These are phyloP conservation scores for Pythium insidiosum DNA, from an alignment of 352 stramenopile genomes.

Conservation along the genomic window DNA sequence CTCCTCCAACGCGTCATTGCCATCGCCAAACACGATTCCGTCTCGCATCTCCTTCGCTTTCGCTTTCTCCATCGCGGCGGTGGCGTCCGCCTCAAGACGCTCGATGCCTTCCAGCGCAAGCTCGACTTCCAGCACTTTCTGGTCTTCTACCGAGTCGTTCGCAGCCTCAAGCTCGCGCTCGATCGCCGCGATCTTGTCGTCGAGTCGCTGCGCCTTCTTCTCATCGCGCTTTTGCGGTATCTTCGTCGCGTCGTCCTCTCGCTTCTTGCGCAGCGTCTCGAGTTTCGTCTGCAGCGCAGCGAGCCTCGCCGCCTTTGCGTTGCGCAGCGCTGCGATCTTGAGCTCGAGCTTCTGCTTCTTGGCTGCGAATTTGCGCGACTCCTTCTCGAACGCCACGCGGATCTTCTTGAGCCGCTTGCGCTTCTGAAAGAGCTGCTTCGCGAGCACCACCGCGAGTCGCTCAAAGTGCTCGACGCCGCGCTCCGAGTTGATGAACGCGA, in stretches of 20 bases:
- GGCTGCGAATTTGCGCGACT: slow-evolving; percentile 12
- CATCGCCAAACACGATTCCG: background rate
- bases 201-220: slow-evolving; percentile 11
- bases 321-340: slow-evolving; percentile 30
- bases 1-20: too few species aligned
- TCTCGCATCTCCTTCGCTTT: slow-evolving; percentile 18
- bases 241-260: slow-evolving; percentile 13
- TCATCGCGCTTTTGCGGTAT: slow-evolving; percentile 12
- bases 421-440: slow-evolving; percentile 17
- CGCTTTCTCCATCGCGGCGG: slow-evolving; percentile 12
- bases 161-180: slow-evolving; percentile 21
- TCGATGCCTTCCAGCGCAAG: slow-evolving; percentile 26
- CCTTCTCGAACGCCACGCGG: slow-evolving; percentile 20
- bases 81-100: slow-evolving; percentile 18
- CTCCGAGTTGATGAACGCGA: slow-evolving; percentile 57
- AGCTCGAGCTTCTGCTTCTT: slow-evolving; percentile 22
- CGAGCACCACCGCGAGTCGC: slow-evolving; percentile 19
- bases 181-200: slow-evolving; percentile 25
- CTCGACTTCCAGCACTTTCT: slow-evolving; percentile 38
- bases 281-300: slow-evolving; percentile 3
- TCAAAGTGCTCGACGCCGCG: slow-evolving; percentile 43
- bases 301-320: slow-evolving; percentile 5
- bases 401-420: slow-evolving; percentile 38
- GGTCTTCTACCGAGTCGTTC: slow-evolving; percentile 22
- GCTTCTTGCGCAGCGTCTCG: slow-evolving; percentile 8